Evolutionary conservation across 192 early-diverging fungal genomes (phyloP).

Genomic region (Neocallimastix lanati): DNA sequence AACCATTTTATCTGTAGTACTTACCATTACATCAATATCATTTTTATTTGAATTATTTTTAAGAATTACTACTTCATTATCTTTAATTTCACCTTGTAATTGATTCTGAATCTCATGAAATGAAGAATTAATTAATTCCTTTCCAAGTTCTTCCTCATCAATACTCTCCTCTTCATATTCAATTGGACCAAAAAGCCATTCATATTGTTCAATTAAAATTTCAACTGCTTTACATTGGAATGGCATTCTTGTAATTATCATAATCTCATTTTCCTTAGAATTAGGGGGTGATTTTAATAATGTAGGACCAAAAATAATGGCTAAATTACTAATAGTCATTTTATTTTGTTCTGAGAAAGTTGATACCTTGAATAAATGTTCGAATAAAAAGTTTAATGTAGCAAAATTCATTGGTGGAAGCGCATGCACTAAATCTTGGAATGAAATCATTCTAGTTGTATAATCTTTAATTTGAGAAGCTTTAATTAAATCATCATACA

Average conservation of each 20-base stretch:
- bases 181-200: constrained; percentile 38
- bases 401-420: constrained; percentile 21
- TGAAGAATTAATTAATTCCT: neutral
- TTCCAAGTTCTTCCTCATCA: constrained; percentile 2
- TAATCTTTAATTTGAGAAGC: constrained; percentile 23
- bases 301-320: neutral
- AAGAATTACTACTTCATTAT: neutral
- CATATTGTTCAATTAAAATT: constrained; percentile 24
- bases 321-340: neutral
- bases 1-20: neutral
- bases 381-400: constrained; percentile 22
- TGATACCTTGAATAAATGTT: constrained; percentile 14
- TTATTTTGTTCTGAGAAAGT: neutral
- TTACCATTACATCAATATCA: neutral
- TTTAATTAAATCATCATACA: constrained; percentile 25
- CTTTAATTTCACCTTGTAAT: neutral
- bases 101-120: neutral
- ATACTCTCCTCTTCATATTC: constrained; percentile 29
- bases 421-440: constrained; percentile 29
- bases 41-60: neutral
- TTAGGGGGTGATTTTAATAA: neutral
- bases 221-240: constrained; percentile 17
- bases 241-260: constrained; percentile 9
- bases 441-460: constrained; percentile 25
- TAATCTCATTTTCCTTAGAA: neutral